Percentiles rank a stretch among this genome's conserved stretches.
Conservation (phyloP, 345 rosid species). For the Mercurialis annua region DNA sequence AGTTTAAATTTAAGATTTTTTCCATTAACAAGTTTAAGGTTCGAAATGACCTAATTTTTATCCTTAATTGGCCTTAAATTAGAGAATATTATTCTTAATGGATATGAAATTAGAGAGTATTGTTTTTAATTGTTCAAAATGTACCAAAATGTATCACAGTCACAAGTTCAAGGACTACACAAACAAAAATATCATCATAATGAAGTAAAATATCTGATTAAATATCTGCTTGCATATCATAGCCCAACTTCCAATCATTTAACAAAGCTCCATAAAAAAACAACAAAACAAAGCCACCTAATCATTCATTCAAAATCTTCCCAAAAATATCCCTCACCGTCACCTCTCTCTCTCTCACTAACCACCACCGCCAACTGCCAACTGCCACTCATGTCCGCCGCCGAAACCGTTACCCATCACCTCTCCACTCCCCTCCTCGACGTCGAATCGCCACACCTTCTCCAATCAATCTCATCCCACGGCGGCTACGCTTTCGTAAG, state of each 20-base stretch:
- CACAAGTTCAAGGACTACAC: too few relatives aligned
- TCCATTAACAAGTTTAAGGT: too few relatives aligned
- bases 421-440: constrained; percentile 71
- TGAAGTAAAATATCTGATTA: background rate
- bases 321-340: background rate
- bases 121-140: too few relatives aligned
- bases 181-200: background rate
- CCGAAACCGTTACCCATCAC: constrained; percentile 21
- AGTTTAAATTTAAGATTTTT: too few relatives aligned
- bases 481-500: constrained; percentile 88
- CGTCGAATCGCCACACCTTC: constrained; percentile 50
- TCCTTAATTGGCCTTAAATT: too few relatives aligned
- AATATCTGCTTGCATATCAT: background rate
- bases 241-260: background rate
- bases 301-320: constrained; percentile 3
- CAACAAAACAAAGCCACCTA: constrained; percentile 1
- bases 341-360: background rate
- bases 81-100: too few relatives aligned
- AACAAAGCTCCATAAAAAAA: background rate
- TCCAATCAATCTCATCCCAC: constrained; percentile 62
- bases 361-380: background rate
- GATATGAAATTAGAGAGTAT: too few relatives aligned
- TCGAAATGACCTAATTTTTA: too few relatives aligned
- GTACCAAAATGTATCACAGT: too few relatives aligned
- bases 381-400: constrained; percentile 21